Conservation (phyloP, 495 filamentous ascomycete genomes). For the Parathielavia appendiculata region DNA sequence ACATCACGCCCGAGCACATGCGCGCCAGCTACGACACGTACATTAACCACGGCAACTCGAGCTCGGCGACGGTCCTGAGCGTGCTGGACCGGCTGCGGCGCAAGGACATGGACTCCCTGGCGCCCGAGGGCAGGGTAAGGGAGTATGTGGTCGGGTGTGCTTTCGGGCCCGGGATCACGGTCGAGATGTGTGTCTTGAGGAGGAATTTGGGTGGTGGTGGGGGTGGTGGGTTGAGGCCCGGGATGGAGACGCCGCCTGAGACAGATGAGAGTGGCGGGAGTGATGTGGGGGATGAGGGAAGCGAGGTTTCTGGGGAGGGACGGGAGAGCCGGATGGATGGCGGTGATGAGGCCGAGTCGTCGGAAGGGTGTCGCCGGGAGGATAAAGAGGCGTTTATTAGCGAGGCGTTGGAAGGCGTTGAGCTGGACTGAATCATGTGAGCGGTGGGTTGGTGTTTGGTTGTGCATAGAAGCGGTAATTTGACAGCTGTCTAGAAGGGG, state of each 20-base stretch:
- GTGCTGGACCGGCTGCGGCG: slow-evolving; percentile 53
- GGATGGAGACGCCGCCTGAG: slow-evolving; percentile 42
- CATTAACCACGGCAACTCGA: slow-evolving; percentile 58
- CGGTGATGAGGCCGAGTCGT: slow-evolving; percentile 10
- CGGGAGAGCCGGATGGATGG: slow-evolving; percentile 19
- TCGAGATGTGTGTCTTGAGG: slow-evolving; percentile 59
- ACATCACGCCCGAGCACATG: slow-evolving; percentile 53
- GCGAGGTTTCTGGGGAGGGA: slow-evolving; percentile 24
- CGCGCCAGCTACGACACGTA: slow-evolving; percentile 59
- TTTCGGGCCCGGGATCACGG: slow-evolving; percentile 59
- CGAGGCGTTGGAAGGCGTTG: slow-evolving; percentile 41
- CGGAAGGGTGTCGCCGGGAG: not conserved
- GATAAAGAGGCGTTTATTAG: slow-evolving; percentile 34
- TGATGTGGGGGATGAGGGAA: slow-evolving; percentile 33
- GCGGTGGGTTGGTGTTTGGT: too few species aligned
- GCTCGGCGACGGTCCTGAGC: slow-evolving; percentile 55
- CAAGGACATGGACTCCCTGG: slow-evolving; percentile 53
- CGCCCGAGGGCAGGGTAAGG: slow-evolving; percentile 32
- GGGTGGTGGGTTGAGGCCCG: slow-evolving; percentile 13
- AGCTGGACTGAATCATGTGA: slow-evolving; percentile 35
- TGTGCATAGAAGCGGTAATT: slow-evolving; percentile 2
- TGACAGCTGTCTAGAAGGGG: not conserved
- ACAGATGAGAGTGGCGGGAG: slow-evolving; percentile 39
- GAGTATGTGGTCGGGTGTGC: slow-evolving; percentile 59
- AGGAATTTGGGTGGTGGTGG: slow-evolving; percentile 30